Percentiles rank a stretch among this genome's conserved stretches.
Conservation (phyloP, 192 early-diverging fungal species). For the Backusella tarrabulga region DNA sequence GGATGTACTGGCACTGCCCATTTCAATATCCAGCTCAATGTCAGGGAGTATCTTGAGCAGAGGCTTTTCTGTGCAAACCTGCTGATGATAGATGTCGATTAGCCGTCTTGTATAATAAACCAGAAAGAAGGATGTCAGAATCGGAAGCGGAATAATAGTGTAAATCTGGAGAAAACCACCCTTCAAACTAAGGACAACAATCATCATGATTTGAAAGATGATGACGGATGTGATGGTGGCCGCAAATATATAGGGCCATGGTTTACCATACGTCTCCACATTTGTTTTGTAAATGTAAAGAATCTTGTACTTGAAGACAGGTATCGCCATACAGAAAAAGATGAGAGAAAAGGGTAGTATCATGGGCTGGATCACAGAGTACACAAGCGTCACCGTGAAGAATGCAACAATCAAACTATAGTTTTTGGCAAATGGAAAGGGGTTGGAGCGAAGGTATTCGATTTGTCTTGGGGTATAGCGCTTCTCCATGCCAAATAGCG, state of each 20-base stretch:
- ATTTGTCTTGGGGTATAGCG: constrained; percentile 65
- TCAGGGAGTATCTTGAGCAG: background rate
- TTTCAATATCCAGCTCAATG: background rate
- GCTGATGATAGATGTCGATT: background rate
- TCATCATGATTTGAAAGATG: constrained; percentile 67
- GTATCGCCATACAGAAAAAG: constrained; percentile 59
- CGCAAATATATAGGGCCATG: constrained; percentile 68
- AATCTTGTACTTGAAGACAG: constrained; percentile 69
- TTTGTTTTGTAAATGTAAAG: constrained; percentile 73
- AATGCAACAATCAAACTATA: constrained; percentile 67
- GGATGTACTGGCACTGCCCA: background rate
- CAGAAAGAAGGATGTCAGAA: background rate
- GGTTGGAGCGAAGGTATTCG: constrained; percentile 43
- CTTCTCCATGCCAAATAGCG: constrained; percentile 37
- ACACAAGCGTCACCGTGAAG: constrained; percentile 68
- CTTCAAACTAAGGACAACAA: constrained; percentile 58
- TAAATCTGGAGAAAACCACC: constrained; percentile 39
- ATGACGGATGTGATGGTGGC: constrained; percentile 55
- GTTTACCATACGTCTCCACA: constrained; percentile 68
- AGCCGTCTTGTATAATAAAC: background rate
- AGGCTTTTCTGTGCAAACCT: background rate
- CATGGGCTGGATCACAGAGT: constrained; percentile 68
- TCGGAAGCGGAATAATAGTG: constrained; percentile 59
- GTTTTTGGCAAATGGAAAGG: constrained; percentile 59
- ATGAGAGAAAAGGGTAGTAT: constrained; percentile 67